A percentile compares a stretch with the other conserved stretches of the same genome.
phyloP scores from a whole-genome alignment of 2,329 filamentous ascomycete genomes.

The Ascosphaera aggregata region DNA sequence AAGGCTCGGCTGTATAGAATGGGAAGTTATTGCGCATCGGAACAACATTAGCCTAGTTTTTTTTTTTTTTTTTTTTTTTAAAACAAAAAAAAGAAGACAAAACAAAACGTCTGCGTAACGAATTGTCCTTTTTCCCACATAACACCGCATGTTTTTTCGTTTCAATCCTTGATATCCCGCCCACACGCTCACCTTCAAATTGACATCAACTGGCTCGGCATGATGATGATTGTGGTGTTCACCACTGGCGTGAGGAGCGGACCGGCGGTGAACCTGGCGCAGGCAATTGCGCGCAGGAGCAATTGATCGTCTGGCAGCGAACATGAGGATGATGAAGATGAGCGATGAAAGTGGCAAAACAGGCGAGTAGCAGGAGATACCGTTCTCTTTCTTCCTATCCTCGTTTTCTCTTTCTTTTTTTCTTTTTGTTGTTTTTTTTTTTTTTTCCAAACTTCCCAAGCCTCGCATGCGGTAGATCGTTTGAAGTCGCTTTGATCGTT shows the following conservation, averaged over 20 bases:
- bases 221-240: conserved; percentile 12
- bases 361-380: too few species aligned
- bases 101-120: too few species aligned
- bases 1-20: conserved; percentile 19
- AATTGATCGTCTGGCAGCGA: conserved; percentile 18
- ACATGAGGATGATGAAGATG: conserved; percentile 15
- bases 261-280: conserved; percentile 21
- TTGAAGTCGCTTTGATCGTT: conserved; percentile 9
- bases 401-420: conserved; percentile 1
- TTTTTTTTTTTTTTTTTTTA: neutral
- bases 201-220: conserved; percentile 19
- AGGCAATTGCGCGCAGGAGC: conserved; percentile 15
- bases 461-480: neutral
- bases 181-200: neutral
- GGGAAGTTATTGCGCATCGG: neutral
- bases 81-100: too few species aligned
- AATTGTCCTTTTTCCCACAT: too few species aligned
- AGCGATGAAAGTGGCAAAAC: too few species aligned
- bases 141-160: too few species aligned
- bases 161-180: too few species aligned
- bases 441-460: conserved; percentile 2
- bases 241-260: conserved; percentile 17
- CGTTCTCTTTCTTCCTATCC: conserved; percentile 2
- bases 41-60: neutral
- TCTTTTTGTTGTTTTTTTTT: conserved; percentile 4